Conservation (phyloP, 169 alveolate species). For the Amoebophrya sp. region DNA sequence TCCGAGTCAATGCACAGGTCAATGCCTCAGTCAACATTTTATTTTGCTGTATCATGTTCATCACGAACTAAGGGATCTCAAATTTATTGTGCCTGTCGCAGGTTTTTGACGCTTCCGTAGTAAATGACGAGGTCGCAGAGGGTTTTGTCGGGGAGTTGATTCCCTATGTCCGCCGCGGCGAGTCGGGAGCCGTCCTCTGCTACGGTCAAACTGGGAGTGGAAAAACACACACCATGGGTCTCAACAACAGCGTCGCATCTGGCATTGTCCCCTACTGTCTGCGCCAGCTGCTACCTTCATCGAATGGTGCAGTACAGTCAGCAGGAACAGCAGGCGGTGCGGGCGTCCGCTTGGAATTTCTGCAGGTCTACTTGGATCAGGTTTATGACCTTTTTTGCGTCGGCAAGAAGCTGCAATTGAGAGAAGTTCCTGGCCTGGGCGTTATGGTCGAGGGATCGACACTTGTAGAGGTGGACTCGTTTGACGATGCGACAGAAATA, state of each 20-base stretch:
- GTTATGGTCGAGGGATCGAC: conserved; percentile 4
- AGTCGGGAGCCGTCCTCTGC: background rate
- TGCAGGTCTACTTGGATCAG: conserved; percentile 7
- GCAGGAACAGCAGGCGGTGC: background rate
- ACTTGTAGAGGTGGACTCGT: background rate
- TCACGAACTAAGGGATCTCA: too few relatives aligned
- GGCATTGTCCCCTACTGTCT: background rate
- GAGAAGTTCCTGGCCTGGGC: background rate
- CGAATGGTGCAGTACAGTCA: background rate
- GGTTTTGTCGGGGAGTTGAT: too few relatives aligned
- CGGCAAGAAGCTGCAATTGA: conserved; percentile 18
- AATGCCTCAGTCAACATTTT: too few relatives aligned
- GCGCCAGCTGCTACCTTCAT: background rate
- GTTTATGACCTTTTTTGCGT: conserved; percentile 7
- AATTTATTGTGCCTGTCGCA: too few relatives aligned
- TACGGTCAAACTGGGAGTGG: conserved; percentile 11
- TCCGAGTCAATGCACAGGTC: too few relatives aligned
- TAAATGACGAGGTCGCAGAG: background rate
- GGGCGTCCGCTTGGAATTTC: background rate
- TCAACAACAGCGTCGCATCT: background rate
- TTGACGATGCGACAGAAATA: background rate
- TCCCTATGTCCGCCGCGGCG: background rate
- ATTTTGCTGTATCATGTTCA: too few relatives aligned
- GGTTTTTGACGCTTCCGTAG: background rate
- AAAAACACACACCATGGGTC: background rate